Evolutionary conservation across 169 alveolate species (phyloP), one percentile per base, ranked within the genome.

Genomic region (Eimeria necatrix): DNA sequence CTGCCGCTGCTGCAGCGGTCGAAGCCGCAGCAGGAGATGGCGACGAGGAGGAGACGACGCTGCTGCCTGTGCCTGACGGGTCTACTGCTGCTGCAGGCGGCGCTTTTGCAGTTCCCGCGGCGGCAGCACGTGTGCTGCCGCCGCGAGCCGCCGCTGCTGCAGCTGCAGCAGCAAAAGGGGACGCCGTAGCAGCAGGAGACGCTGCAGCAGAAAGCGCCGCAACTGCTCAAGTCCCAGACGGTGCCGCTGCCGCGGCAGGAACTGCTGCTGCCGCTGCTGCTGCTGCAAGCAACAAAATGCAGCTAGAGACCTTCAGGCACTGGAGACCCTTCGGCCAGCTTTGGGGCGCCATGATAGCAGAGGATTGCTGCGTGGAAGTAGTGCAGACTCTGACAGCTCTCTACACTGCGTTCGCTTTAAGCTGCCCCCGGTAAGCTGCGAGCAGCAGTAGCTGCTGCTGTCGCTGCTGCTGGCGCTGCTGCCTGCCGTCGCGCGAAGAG

Each of bases 321-420:
- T 24, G 56, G 85, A 22, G 85, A 12, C 70, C 93, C 12, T 64
- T 86, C 84, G 93, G 70, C n/a, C n/a, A 4, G 16, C 60, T 86
- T 14, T 86, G 93, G 93, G 26, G 70, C n/a, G 51, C 52, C 8
- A 22, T 46, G 64, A 9, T 86, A 2, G 32, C 14, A 24, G 93
- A 86, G 24, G 93, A 86, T 24, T 86, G 81, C 51, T 86, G 93
- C 83, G 93, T 86, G 22, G 93, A 86, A 41, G 84, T 24, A 3
- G 84, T 26, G 51, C 93, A 61, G 83, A 51, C 59, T n/a, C 68
- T 86, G 48, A 26, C 60, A 74, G 20, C 70, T 26, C 46, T 86
- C 7, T 86, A 48, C 51, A 83, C 60, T 10, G 59, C 81, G 26
- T 86, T 86, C 51, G 80, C 93, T 18, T 14, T 8, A 8, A 18